phyloP scores from a whole-genome alignment of 352 stramenopile species.

The Phytophthora citricola region DNA sequence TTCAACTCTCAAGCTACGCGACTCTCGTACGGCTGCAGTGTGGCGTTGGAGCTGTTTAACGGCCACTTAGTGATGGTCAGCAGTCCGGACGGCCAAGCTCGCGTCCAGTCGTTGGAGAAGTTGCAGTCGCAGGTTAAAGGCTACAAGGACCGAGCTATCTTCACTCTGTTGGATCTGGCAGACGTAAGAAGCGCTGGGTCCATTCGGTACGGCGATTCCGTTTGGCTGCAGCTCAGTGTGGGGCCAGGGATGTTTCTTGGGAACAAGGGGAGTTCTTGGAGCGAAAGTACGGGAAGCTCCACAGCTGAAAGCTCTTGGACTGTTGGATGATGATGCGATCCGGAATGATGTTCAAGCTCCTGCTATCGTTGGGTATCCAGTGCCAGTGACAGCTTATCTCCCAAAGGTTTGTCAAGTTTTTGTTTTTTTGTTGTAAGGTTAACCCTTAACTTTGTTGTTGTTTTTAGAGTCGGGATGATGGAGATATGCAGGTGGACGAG shows the following conservation, averaged over 20 bases:
- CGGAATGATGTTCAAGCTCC: slow-evolving; percentile 57
- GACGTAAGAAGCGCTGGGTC: slow-evolving; percentile 71
- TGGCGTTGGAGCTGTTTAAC: slow-evolving; percentile 79
- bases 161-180: slow-evolving; percentile 72
- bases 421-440: not conserved
- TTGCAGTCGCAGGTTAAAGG: slow-evolving; percentile 57
- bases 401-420: slow-evolving; percentile 55
- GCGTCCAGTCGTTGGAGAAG: slow-evolving; percentile 67
- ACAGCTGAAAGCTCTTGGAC: slow-evolving; percentile 67
- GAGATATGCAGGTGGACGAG: slow-evolving; percentile 77
- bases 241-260: slow-evolving; percentile 70
- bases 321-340: slow-evolving; percentile 55
- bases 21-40: slow-evolving; percentile 73
- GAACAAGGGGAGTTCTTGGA: slow-evolving; percentile 78
- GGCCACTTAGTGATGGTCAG: slow-evolving; percentile 76
- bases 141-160: slow-evolving; percentile 67
- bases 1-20: slow-evolving; percentile 71
- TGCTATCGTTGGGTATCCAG: slow-evolving; percentile 57
- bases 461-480: slow-evolving; percentile 65
- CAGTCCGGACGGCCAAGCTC: slow-evolving; percentile 65
- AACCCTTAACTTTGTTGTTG: not conserved
- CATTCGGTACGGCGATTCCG: slow-evolving; percentile 77
- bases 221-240: slow-evolving; percentile 79
- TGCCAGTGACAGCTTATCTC: slow-evolving; percentile 71
- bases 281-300: slow-evolving; percentile 79